A percentile compares a stretch with the other conserved stretches of the same genome.
These are phyloP conservation scores for Glycine tomentella DNA, from an alignment of 306 rosid species.

Conservation along the genomic window DNA sequence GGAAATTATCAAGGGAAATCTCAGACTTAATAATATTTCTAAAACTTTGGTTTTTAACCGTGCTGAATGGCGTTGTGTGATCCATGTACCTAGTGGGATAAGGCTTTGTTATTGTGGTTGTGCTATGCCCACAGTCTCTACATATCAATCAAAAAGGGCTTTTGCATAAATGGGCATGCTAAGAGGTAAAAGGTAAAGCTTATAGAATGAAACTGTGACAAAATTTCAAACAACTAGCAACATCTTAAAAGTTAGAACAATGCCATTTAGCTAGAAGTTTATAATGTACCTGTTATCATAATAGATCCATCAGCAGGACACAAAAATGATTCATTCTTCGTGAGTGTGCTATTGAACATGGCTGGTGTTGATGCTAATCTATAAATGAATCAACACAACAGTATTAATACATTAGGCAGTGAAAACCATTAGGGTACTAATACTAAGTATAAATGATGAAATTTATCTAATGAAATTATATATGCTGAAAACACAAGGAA, in stretches of 20 bases:
- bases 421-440: constrained; percentile 16
- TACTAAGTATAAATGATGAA: constrained; percentile 7
- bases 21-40: too few species aligned
- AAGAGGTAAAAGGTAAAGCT: constrained; percentile 11
- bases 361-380: constrained; percentile 98
- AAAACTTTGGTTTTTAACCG: too few species aligned
- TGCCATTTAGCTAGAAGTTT: constrained; percentile 34
- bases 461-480: background rate
- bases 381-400: constrained; percentile 39
- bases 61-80: too few species aligned
- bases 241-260: constrained; percentile 22
- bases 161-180: constrained; percentile 23
- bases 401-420: constrained; percentile 35
- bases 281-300: constrained; percentile 86
- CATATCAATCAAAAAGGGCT: constrained; percentile 25
- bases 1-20: too few species aligned
- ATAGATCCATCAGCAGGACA: constrained; percentile 93
- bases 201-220: constrained; percentile 23
- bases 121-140: constrained; percentile 1
- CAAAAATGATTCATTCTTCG: constrained; percentile 64
- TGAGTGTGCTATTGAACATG: constrained; percentile 91
- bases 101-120: background rate
- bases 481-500: constrained; percentile 29
- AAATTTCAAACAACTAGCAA: constrained; percentile 26
- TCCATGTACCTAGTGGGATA: too few species aligned